phyloP scores from a whole-genome alignment of 2,329 filamentous ascomycete genomes.

The Hymenoscyphus albidus region DNA sequence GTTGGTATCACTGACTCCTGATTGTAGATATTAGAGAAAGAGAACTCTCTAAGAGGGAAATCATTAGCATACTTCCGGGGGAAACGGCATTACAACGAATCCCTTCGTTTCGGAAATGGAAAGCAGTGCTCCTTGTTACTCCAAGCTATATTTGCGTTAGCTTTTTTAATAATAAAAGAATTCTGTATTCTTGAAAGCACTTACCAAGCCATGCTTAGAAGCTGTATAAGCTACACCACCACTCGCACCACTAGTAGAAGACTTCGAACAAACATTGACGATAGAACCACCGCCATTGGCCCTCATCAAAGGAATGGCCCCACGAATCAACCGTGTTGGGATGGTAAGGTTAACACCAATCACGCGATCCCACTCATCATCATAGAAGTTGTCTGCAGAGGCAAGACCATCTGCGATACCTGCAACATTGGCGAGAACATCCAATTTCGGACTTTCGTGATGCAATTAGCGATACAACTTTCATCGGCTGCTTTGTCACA shows the following conservation, averaged over 20 bases:
- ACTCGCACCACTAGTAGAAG: conserved; percentile 37
- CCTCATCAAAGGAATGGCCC: conserved; percentile 41
- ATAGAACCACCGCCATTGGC: conserved; percentile 39
- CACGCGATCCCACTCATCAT: conserved; percentile 40
- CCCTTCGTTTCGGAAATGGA: conserved; percentile 42
- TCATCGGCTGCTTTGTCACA: neutral
- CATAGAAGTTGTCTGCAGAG: conserved; percentile 38
- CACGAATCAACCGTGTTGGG: conserved; percentile 43
- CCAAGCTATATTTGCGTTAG: conserved; percentile 35
- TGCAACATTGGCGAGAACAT: conserved; percentile 45
- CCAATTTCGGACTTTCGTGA: conserved; percentile 30
- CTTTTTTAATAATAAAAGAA: neutral
- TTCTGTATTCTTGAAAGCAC: conserved; percentile 15
- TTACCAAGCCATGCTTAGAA: conserved; percentile 41
- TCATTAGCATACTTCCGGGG: conserved; percentile 34
- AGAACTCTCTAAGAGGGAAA: neutral
- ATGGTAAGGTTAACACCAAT: conserved; percentile 42
- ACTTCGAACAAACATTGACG: conserved; percentile 41
- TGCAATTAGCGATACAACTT: neutral
- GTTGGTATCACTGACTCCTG: conserved; percentile 21
- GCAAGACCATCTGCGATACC: conserved; percentile 43
- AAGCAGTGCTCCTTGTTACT: conserved; percentile 46
- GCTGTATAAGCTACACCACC: conserved; percentile 45
- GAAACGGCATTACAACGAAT: conserved; percentile 46
- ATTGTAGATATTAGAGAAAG: neutral